These are phyloP conservation scores for Aphanomyces cochlioides DNA, from an alignment of 352 stramenopile species.

Conservation along the genomic window DNA sequence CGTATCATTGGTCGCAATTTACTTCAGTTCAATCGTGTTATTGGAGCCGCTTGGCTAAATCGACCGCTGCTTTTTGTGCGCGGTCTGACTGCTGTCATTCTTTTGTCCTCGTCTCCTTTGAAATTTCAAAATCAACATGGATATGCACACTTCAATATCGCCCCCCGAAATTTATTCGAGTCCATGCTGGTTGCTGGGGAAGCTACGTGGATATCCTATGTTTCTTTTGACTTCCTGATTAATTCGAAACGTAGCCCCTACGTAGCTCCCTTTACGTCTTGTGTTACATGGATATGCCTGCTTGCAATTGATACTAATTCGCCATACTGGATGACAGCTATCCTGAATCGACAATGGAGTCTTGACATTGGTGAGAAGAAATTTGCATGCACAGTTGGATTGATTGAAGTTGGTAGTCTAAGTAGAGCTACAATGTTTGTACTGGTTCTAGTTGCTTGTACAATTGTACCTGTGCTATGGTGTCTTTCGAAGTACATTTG, in stretches of 20 bases:
- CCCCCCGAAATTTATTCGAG: slow-evolving; percentile 14
- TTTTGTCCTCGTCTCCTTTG: slow-evolving; percentile 12
- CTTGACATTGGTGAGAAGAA: neutral
- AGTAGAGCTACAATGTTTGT: neutral
- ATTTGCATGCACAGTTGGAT: neutral
- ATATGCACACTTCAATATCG: slow-evolving; percentile 8
- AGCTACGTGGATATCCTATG: slow-evolving; percentile 21
- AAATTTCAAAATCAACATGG: neutral
- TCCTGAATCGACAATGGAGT: neutral
- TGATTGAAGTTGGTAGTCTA: neutral
- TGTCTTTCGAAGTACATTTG: neutral
- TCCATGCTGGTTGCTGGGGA: slow-evolving; percentile 15
- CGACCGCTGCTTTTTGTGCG: slow-evolving; percentile 19
- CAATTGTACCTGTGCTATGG: neutral
- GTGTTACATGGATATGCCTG: neutral
- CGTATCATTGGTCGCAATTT: slow-evolving; percentile 14
- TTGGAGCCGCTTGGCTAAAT: slow-evolving; percentile 18
- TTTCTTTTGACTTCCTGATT: slow-evolving; percentile 4
- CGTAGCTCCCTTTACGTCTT: neutral
- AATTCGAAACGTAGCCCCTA: neutral
- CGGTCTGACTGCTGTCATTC: slow-evolving; percentile 9
- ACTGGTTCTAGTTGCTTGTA: slow-evolving; percentile 5
- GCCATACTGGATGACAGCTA: neutral
- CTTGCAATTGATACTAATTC: neutral
- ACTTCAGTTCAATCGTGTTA: slow-evolving; percentile 17